Evolutionary conservation across 2,329 filamentous ascomycete genomes (phyloP).

Genomic region (Endothia cerciana): DNA sequence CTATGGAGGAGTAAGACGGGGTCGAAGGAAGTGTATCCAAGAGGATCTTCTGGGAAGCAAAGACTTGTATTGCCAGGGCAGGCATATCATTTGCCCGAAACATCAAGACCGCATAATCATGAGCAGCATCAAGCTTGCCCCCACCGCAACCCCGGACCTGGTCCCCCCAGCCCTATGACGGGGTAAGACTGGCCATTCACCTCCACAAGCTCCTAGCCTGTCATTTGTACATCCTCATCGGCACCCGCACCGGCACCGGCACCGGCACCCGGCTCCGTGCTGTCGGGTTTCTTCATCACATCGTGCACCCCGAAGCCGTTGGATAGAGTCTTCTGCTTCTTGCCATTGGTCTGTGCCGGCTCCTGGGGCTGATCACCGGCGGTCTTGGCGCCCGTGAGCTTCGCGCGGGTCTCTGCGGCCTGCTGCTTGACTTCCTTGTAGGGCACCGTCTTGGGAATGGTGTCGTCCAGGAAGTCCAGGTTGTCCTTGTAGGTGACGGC

Average conservation of each 20-base stretch:
- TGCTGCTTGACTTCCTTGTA: slow-evolving; percentile 78
- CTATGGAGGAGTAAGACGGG: slow-evolving; percentile 69
- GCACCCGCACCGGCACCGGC: slow-evolving; percentile 33
- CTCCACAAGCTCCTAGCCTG: slow-evolving; percentile 36
- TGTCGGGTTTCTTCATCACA: slow-evolving; percentile 33
- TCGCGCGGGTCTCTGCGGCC: slow-evolving; percentile 53
- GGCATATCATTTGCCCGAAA: not conserved
- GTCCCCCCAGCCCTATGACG: not conserved
- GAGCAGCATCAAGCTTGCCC: not conserved
- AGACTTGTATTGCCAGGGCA: slow-evolving; percentile 1
- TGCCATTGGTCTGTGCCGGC: slow-evolving; percentile 38
- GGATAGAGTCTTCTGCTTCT: slow-evolving; percentile 41
- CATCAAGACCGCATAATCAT: not conserved
- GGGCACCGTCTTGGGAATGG: slow-evolving; percentile 83
- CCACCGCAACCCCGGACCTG: not conserved
- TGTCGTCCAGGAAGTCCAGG: slow-evolving; percentile 90
- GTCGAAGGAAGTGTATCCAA: slow-evolving; percentile 40
- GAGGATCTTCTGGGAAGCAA: not conserved
- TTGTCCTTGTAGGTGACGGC: slow-evolving; percentile 89
- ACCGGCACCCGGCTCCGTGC: slow-evolving; percentile 43
- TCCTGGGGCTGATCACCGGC: slow-evolving; percentile 33
- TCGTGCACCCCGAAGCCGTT: slow-evolving; percentile 38
- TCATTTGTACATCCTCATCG: slow-evolving; percentile 63
- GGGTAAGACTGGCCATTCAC: not conserved
- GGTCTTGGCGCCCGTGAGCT: slow-evolving; percentile 49